Evolutionary conservation across 441 rosid species (phyloP), one percentile per base, ranked within the genome.

Genomic region (Manihot esculenta): DNA sequence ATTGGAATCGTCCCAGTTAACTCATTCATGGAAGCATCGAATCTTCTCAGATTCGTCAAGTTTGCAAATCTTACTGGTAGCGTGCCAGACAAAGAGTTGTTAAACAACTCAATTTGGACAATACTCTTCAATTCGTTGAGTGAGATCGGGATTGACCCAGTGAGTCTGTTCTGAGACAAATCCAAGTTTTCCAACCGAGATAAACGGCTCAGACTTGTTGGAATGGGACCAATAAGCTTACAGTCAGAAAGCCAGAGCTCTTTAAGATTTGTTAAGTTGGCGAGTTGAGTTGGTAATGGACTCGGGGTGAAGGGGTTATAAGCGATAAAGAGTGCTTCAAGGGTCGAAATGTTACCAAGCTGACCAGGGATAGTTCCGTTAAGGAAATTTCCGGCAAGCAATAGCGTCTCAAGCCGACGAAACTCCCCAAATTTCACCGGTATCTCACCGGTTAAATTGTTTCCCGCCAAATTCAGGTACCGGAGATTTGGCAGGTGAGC

Each of bases 81-180:
- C 56, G 69, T 73, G n/a, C 99, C 98, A 17, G 85, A 80, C 70
- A 95, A 73, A 49, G 94, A 80, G 89, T 95, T 95, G 77, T 89
- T 84, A 72, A 82, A 95, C 0, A 95, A 87, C 87, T 95, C 98
- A 70, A 95, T 85, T 78, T 93, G 99, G 35, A 86, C 83, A 24
- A 93, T 68, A 45, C 80, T 86, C n/a, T 74, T 64, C 66, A 95
- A 66, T 78, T 81, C 84, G 7, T 83, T 76, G 69, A 95, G 77
- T 4, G 94, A 88, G 55, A 81, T 77, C 56, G 98, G 99, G n/a
- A 94, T 81, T 3, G 75, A 51, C 9, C 98, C 99, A 35, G 30
- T 76, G 5, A 94, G 79, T 14, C 77, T 75, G 79, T 92, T 94
- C 10, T 83, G n/a, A 15, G 97, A 87, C 53, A 94, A 73, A 84